Base-by-base conservation (phyloP, 225 moss, liverwort and hornwort genomes). In the Pseudoscleropodium purum region DNA sequence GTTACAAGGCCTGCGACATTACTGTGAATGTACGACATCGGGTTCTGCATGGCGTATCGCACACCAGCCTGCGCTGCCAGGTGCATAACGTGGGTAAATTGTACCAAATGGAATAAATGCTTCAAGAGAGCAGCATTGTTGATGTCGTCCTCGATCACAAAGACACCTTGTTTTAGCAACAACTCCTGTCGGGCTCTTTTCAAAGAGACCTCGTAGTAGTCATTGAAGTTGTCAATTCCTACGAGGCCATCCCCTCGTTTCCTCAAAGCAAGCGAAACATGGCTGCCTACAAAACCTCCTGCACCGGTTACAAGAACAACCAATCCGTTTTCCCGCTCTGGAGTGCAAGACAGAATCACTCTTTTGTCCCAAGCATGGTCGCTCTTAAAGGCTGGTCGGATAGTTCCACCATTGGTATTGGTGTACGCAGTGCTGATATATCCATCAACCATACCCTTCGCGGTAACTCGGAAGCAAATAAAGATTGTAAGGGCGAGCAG, bases 41-140 rank as follows among this genome's bases (percentile, higher is more conserved):
- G 95, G 73, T 95, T 95, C 86, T 92, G 93, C 95, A 95, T 95
- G 49, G 95, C 95, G n/a, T 95, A 95, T 41, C 95, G 92, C 60
- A 95, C 95, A 82, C 95, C 95, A 59, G 95, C 95, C 80, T 95
- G 95, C 41, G 95, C 95, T 77, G 95, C 95, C 37, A 95, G 90
- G 79, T 95, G 95, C 93, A 95, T 95, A 31, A 95, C 92, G 60
- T 95, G 95, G 54, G 95, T 92, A 78, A 95, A 95, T 73, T 91
- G 93, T 36, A 95, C 64, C 92, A 91, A 59, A 85, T 92, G 91
- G 88, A 95, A 95, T 30, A 95, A 88, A 87, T 92, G 91, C 82
- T 89, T 93, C 86, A 93, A 84, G 23, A 95, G 90, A 69, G 90
- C 93, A 84, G 90, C 93, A 79, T 95, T 81, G 89, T 95, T 95